phyloP scores from a whole-genome alignment of 345 rosid genomes.

The Camelina sativa region DNA sequence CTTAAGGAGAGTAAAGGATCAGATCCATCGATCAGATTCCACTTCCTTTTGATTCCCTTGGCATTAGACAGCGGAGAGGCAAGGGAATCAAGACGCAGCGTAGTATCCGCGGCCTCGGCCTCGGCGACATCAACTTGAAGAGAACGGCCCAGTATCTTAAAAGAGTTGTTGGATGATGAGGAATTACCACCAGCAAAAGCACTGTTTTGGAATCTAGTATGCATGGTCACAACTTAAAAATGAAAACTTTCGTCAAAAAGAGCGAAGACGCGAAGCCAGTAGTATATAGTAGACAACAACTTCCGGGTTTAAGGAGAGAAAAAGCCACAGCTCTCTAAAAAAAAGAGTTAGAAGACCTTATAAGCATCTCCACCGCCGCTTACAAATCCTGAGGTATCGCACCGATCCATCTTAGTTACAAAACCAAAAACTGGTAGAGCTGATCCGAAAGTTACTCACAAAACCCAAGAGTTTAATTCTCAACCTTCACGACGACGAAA shows the following conservation, averaged over 20 bases:
- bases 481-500: constrained; percentile 31
- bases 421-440: constrained; percentile 33
- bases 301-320: constrained; percentile 55
- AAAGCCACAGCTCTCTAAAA: constrained; percentile 53
- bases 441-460: constrained; percentile 29
- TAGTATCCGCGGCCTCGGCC: constrained; percentile 58
- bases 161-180: constrained; percentile 51
- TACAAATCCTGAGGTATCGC: constrained; percentile 96
- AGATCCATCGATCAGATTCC: constrained; percentile 62
- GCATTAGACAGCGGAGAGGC: constrained; percentile 52
- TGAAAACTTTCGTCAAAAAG: constrained; percentile 41
- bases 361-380: constrained; percentile 74
- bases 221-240: constrained; percentile 57
- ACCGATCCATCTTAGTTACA: constrained; percentile 61
- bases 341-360: constrained; percentile 50
- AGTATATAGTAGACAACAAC: constrained; percentile 52
- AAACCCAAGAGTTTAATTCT: constrained; percentile 15
- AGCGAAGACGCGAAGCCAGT: constrained; percentile 44
- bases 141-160: constrained; percentile 57
- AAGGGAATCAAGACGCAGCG: constrained; percentile 75
- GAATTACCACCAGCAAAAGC: constrained; percentile 57
- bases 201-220: constrained; percentile 52
- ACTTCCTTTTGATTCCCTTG: constrained; percentile 76
- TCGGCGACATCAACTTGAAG: constrained; percentile 51
- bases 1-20: constrained; percentile 77